These are phyloP conservation scores for Pestalotiopsis sp. DNA, from an alignment of 2,329 filamentous ascomycete species.

Conservation along the genomic window DNA sequence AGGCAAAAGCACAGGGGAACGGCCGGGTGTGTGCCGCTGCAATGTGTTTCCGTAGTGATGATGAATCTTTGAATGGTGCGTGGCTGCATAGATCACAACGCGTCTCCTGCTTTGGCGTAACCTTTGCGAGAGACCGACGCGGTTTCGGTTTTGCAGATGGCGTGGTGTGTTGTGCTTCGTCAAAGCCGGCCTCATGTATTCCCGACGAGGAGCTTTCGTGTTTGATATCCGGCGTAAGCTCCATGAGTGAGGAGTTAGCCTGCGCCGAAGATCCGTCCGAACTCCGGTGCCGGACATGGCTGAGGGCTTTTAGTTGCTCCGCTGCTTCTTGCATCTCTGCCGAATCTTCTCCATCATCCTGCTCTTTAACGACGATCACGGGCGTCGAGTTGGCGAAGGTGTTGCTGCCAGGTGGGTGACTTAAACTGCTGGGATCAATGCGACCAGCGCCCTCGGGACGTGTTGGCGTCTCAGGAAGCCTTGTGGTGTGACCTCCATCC, in stretches of 20 bases:
- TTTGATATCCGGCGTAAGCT: conserved; percentile 31
- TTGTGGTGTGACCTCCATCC: conserved; percentile 20
- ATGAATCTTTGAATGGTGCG: conserved; percentile 68
- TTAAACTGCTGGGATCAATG: conserved; percentile 26
- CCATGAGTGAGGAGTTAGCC: conserved; percentile 23
- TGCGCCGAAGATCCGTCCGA: conserved; percentile 39
- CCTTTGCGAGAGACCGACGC: conserved; percentile 50
- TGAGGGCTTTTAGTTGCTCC: conserved; percentile 67
- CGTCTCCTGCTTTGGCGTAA: conserved; percentile 59
- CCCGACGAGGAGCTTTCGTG: conserved; percentile 45
- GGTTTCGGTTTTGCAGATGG: conserved; percentile 43
- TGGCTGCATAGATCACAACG: conserved; percentile 64
- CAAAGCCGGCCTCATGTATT: conserved; percentile 39
- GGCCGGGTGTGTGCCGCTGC: conserved; percentile 70
- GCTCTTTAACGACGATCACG: conserved; percentile 35
- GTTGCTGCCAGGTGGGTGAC: conserved; percentile 24
- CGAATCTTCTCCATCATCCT: conserved; percentile 62
- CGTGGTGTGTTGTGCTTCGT: conserved; percentile 40
- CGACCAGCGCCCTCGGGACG: conserved; percentile 27
- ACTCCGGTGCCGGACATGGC: conserved; percentile 61
- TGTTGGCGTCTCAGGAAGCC: conserved; percentile 32
- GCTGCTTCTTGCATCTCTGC: conserved; percentile 71
- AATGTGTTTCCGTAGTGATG: conserved; percentile 67
- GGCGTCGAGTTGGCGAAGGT: conserved; percentile 28
- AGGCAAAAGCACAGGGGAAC: conserved; percentile 84